phyloP scores from a whole-genome alignment of 805 yeast genomes.

The Ogataea polymorpha region DNA sequence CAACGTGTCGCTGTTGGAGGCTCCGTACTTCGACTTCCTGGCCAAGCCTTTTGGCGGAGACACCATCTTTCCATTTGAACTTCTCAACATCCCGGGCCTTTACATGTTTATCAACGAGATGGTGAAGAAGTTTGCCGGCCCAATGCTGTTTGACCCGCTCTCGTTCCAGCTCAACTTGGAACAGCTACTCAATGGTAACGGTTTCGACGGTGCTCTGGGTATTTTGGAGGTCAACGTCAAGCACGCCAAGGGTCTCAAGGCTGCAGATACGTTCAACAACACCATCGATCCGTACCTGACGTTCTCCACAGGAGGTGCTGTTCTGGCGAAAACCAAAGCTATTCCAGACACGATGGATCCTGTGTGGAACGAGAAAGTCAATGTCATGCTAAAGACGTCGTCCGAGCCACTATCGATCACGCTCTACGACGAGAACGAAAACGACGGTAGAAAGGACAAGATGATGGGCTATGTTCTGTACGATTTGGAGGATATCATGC shows the following conservation, averaged over 20 bases:
- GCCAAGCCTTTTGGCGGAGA: conserved; percentile 75
- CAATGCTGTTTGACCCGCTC: conserved; percentile 83
- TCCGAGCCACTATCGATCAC: conserved; percentile 79
- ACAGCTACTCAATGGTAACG: conserved; percentile 81
- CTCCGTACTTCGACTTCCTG: conserved; percentile 85
- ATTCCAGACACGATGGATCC: conserved; percentile 70
- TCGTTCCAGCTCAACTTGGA: conserved; percentile 92
- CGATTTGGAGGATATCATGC: conserved; percentile 65
- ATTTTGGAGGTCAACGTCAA: conserved; percentile 68
- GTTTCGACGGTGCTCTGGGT: conserved; percentile 80
- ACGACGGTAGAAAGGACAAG: conserved; percentile 69
- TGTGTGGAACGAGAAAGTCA: conserved; percentile 77
- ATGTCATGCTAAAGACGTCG: conserved; percentile 66
- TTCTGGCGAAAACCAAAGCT: conserved; percentile 65
- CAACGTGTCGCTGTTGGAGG: conserved; percentile 77
- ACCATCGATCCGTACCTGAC: conserved; percentile 89
- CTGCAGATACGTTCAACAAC: conserved; percentile 66
- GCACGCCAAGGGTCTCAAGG: conserved; percentile 64
- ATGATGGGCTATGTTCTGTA: conserved; percentile 72
- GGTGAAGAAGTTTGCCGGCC: conserved; percentile 84
- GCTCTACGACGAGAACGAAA: conserved; percentile 65
- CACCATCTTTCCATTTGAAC: conserved; percentile 80
- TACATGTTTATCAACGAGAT: conserved; percentile 77
- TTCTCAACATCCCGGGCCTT: conserved; percentile 84
- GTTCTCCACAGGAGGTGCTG: conserved; percentile 57